Conservation (phyloP, 148 eudicot species). For the Rhododendron griersonianum region DNA sequence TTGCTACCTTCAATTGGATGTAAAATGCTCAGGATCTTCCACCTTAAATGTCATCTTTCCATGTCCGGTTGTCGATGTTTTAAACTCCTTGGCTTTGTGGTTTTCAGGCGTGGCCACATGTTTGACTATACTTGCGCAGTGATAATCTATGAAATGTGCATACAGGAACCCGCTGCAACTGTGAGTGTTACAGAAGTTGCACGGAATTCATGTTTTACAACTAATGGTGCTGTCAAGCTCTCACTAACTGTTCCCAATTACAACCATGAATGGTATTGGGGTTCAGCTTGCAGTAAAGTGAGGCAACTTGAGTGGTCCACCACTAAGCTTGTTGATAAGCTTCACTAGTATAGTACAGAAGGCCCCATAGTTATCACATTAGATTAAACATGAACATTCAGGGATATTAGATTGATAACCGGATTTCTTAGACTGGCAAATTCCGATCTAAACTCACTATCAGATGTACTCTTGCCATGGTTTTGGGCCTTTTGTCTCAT, state of each 20-base stretch:
- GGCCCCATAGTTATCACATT: not conserved
- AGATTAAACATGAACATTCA: not conserved
- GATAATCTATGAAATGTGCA: constrained; percentile 87
- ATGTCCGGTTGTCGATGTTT: not conserved
- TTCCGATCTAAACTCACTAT: not conserved
- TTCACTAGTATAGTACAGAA: not conserved
- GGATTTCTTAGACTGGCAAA: not conserved
- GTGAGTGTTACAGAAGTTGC: constrained; percentile 39
- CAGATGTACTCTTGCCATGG: not conserved
- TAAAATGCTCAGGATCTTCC: constrained; percentile 25
- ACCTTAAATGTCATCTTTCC: constrained; percentile 9
- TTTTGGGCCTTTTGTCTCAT: not conserved
- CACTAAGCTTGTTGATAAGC: not conserved
- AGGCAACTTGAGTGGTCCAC: not conserved
- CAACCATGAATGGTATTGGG: not conserved
- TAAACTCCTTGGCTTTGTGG: constrained; percentile 12
- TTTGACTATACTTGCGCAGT: constrained; percentile 90
- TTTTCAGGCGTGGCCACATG: constrained; percentile 83
- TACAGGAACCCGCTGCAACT: constrained; percentile 84
- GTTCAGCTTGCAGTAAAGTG: not conserved
- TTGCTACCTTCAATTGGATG: constrained; percentile 81
- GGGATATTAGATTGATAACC: not conserved
- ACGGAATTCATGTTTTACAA: constrained; percentile 1
- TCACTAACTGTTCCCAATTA: not conserved
- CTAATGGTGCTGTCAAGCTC: constrained; percentile 10